phyloP scores from a whole-genome alignment of 2,329 filamentous ascomycete species.

The Verticillium longisporum region DNA sequence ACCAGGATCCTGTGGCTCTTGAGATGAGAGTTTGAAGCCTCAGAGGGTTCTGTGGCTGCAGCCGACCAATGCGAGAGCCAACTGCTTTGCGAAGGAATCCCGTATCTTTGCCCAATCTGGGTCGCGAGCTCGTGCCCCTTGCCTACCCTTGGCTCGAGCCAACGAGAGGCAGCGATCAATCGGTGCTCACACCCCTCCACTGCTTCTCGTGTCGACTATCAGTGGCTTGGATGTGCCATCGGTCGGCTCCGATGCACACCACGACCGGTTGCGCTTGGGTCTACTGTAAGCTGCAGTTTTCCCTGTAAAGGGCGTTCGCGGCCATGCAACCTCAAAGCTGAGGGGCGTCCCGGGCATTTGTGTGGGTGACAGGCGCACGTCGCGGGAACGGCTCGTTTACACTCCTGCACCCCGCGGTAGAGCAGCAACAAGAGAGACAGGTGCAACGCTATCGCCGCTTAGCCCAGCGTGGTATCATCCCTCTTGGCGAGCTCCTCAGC shows the following conservation, averaged over 20 bases:
- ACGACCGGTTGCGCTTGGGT: neutral
- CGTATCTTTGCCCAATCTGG: slow-evolving; percentile 3
- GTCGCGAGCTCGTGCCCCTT: neutral
- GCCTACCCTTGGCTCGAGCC: neutral
- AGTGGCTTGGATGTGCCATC: neutral
- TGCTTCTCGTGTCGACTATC: neutral
- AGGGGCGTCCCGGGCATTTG: neutral
- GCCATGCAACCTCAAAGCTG: neutral
- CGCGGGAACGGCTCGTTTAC: neutral
- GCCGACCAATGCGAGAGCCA: neutral
- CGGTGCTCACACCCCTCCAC: neutral
- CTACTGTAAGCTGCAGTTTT: neutral
- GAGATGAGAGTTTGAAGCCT: neutral
- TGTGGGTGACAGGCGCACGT: neutral
- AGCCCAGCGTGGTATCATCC: neutral
- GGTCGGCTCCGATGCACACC: slow-evolving; percentile 1
- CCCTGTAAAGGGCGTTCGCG: neutral
- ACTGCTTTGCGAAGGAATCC: neutral
- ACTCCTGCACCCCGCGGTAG: neutral
- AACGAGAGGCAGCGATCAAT: neutral
- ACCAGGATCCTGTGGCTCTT: neutral
- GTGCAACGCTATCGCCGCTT: neutral
- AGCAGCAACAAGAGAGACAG: neutral
- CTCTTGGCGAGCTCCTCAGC: neutral
- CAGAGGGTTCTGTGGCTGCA: neutral